These are phyloP conservation scores for Boletus sp. DNA, from an alignment of 768 basidiomycete genomes.

Conservation along the genomic window DNA sequence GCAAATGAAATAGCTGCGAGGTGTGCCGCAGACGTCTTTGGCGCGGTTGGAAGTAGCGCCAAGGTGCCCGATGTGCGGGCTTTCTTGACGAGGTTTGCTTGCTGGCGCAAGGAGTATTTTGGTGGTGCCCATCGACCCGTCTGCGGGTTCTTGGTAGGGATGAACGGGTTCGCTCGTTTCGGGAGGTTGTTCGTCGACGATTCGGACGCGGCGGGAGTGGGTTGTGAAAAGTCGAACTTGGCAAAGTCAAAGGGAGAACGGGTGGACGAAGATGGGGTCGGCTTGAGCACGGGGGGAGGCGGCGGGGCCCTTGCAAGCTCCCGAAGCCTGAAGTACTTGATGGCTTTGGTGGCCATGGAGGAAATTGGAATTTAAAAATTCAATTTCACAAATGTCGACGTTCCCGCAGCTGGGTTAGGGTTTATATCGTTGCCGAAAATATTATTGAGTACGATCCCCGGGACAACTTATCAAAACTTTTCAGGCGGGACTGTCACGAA, in stretches of 20 bases:
- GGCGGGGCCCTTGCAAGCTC: conserved; percentile 20
- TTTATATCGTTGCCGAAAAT: neutral
- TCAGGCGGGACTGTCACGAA: too few relatives aligned
- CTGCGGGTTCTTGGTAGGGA: conserved; percentile 57
- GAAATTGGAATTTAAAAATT: neutral
- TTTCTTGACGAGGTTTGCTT: conserved; percentile 75
- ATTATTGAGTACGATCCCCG: too few relatives aligned
- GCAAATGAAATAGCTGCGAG: conserved; percentile 21
- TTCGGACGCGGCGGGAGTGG: conserved; percentile 1
- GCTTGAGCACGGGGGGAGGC: conserved; percentile 28
- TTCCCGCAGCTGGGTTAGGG: neutral
- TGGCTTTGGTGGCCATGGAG: conserved; percentile 23
- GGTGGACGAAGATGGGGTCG: neutral
- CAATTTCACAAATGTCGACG: neutral
- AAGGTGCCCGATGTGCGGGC: conserved; percentile 55
- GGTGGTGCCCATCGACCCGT: conserved; percentile 68
- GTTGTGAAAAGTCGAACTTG: conserved; percentile 22
- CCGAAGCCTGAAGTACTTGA: conserved; percentile 28
- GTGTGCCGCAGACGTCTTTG: conserved; percentile 44
- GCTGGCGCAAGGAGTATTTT: conserved; percentile 69
- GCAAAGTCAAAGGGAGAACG: conserved; percentile 13
- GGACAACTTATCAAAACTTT: too few relatives aligned
- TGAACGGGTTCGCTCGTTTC: conserved; percentile 60
- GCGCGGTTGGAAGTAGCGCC: conserved; percentile 66
- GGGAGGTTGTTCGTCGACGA: conserved; percentile 10